Percentiles rank a stretch among this genome's conserved stretches.
Conservation (phyloP, 495 filamentous ascomycete species). For the Xylaria intraflava region DNA sequence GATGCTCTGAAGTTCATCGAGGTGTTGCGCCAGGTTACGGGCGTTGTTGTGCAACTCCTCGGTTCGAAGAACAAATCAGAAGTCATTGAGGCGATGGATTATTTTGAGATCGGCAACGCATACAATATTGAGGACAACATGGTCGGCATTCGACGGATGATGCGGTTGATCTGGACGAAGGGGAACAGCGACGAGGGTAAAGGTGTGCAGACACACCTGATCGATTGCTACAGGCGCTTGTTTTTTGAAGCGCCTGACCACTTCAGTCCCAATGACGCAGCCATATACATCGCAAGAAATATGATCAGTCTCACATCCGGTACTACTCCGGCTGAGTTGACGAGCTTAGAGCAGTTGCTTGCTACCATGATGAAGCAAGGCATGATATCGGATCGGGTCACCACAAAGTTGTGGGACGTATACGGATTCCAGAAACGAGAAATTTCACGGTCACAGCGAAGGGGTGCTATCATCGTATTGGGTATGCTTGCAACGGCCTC, state of each 20-base stretch:
- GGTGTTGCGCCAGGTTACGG: conserved; percentile 76
- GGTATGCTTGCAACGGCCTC: conserved; percentile 94
- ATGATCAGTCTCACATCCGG: conserved; percentile 99
- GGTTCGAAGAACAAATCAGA: conserved; percentile 95
- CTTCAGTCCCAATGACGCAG: conserved; percentile 82
- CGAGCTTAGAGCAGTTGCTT: conserved; percentile 87
- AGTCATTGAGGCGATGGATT: conserved; percentile 98
- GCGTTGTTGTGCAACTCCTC: conserved; percentile 74
- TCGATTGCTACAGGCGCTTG: conserved; percentile 91
- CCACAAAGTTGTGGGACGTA: conserved; percentile 93
- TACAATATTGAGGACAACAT: conserved; percentile 93
- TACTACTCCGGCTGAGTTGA: conserved; percentile 87
- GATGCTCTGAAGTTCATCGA: conserved; percentile 94
- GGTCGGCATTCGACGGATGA: conserved; percentile 85
- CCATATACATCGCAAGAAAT: conserved; percentile 93
- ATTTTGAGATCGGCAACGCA: conserved; percentile 86
- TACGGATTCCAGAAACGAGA: conserved; percentile 91
- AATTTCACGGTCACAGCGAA: conserved; percentile 84
- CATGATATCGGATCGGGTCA: conserved; percentile 75
- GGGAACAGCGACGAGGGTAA: conserved; percentile 99
- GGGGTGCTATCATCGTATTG: conserved; percentile 90
- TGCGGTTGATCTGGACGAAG: conserved; percentile 97
- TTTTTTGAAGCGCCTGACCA: conserved; percentile 91
- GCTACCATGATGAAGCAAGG: conserved; percentile 96
- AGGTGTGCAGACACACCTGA: conserved; percentile 91